Conservation (phyloP, 257 asterid species). For the Solanum pimpinellifolium region DNA sequence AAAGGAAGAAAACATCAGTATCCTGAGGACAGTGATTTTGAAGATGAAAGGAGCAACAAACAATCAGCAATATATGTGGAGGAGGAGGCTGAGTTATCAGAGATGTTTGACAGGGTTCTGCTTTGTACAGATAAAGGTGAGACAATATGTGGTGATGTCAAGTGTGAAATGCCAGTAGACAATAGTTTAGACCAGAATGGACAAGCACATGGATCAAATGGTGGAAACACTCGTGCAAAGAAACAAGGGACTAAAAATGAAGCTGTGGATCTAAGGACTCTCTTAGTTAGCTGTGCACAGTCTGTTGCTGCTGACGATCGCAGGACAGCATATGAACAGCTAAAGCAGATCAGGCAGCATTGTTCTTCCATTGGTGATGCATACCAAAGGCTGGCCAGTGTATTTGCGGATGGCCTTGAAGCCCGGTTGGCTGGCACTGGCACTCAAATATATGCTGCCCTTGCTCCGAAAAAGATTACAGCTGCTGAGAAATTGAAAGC, state of each 20-base stretch:
- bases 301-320: slow-evolving; percentile 70
- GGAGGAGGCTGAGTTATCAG: slow-evolving; percentile 59
- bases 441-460: slow-evolving; percentile 54
- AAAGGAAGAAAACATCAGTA: slow-evolving; percentile 73
- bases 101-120: slow-evolving; percentile 71
- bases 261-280: slow-evolving; percentile 62
- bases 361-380: slow-evolving; percentile 67
- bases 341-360: slow-evolving; percentile 60
- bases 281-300: slow-evolving; percentile 71
- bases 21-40: slow-evolving; percentile 41
- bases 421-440: slow-evolving; percentile 84
- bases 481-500: slow-evolving; percentile 76
- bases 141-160: slow-evolving; percentile 9
- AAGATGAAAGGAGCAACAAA: slow-evolving; percentile 71
- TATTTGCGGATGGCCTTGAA: slow-evolving; percentile 66
- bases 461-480: slow-evolving; percentile 40
- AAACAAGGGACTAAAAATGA: slow-evolving; percentile 36
- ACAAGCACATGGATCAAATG: slow-evolving; percentile 17
- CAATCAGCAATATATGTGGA: slow-evolving; percentile 61
- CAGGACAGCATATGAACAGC: slow-evolving; percentile 55
- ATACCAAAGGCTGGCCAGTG: slow-evolving; percentile 61
- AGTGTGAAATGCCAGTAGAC: background rate
- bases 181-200: slow-evolving; percentile 9
- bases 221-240: slow-evolving; percentile 29
- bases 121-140: slow-evolving; percentile 40